A percentile compares a stretch with the other conserved stretches of the same genome.
These are phyloP conservation scores for Coemansia sp. DNA, from an alignment of 192 early-diverging fungal species.

Conservation along the genomic window DNA sequence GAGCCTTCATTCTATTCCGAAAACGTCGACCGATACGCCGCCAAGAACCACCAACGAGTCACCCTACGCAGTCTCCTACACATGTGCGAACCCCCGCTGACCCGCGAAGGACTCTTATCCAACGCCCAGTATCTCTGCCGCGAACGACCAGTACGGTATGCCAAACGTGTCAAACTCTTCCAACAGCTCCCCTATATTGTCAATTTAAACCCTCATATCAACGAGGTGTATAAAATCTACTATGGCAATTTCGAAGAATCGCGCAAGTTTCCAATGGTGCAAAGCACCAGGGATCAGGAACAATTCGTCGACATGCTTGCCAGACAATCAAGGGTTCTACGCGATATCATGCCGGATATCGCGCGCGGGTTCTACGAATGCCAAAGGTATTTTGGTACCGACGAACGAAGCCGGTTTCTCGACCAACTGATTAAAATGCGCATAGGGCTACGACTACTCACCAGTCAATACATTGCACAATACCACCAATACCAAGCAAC, in stretches of 20 bases:
- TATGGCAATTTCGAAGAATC: constrained; percentile 68
- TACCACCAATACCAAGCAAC: constrained; percentile 44
- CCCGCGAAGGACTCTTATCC: constrained; percentile 45
- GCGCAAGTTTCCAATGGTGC: constrained; percentile 57
- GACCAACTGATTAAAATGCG: constrained; percentile 85
- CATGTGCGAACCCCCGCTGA: constrained; percentile 64
- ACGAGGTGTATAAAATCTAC: constrained; percentile 72
- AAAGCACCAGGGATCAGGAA: constrained; percentile 48
- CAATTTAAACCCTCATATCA: constrained; percentile 86
- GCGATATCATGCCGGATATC: constrained; percentile 83
- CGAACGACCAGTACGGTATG: constrained; percentile 84
- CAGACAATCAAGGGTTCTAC: constrained; percentile 69
- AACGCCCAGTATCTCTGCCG: constrained; percentile 61
- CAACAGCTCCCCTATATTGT: constrained; percentile 90
- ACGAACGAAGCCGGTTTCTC: constrained; percentile 66
- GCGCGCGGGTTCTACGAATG: constrained; percentile 86
- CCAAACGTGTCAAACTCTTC: constrained; percentile 71
- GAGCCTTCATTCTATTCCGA: constrained; percentile 43
- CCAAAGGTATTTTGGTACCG: constrained; percentile 72
- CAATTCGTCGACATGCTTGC: constrained; percentile 68
- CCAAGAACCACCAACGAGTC: constrained; percentile 62
- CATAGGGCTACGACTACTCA: constrained; percentile 83
- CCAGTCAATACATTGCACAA: constrained; percentile 80
- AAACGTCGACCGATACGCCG: constrained; percentile 54
- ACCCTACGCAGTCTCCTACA: constrained; percentile 70